A percentile compares a stretch with the other conserved stretches of the same genome.
Conservation (phyloP, 371 early-diverging fungal species). For the Mortierella sp. region DNA sequence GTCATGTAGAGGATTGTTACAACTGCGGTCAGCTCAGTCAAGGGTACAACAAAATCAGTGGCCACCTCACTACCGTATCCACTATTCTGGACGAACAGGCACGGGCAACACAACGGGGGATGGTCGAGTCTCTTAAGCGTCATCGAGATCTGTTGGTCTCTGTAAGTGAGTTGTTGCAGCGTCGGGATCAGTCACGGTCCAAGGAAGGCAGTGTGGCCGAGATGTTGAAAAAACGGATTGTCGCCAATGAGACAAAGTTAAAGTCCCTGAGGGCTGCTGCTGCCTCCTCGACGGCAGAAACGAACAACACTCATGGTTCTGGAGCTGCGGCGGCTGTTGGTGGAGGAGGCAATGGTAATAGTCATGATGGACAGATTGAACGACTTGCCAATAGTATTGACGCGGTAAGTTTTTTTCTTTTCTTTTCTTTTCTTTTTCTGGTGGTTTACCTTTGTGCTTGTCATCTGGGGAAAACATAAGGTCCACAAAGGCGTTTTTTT, state of each 20-base stretch:
- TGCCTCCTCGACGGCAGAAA: constrained; percentile 11
- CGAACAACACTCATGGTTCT: too few species aligned
- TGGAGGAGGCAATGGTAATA: background rate
- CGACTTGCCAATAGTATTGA: constrained; percentile 7
- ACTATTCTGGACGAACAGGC: constrained; percentile 63
- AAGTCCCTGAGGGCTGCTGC: constrained; percentile 14
- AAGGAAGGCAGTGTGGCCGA: constrained; percentile 25
- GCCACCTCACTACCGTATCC: constrained; percentile 62
- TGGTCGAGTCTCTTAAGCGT: constrained; percentile 69
- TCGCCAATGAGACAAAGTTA: constrained; percentile 30
- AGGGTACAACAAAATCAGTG: constrained; percentile 64
- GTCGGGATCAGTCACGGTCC: constrained; percentile 21
- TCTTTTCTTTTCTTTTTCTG: background rate
- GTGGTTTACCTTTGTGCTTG: too few species aligned
- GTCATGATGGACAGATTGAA: constrained; percentile 20
- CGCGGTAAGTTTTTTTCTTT: background rate
- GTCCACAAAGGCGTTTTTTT: too few species aligned
- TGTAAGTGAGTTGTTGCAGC: constrained; percentile 55
- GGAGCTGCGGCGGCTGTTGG: constrained; percentile 22
- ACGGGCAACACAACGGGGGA: constrained; percentile 53
- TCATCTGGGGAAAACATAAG: too few species aligned
- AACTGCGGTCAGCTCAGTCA: constrained; percentile 62
- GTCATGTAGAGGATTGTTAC: constrained; percentile 63
- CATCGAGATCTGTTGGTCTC: constrained; percentile 70
- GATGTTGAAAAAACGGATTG: constrained; percentile 39